phyloP scores from a whole-genome alignment of 306 rosid genomes.

The Quercus robur region DNA sequence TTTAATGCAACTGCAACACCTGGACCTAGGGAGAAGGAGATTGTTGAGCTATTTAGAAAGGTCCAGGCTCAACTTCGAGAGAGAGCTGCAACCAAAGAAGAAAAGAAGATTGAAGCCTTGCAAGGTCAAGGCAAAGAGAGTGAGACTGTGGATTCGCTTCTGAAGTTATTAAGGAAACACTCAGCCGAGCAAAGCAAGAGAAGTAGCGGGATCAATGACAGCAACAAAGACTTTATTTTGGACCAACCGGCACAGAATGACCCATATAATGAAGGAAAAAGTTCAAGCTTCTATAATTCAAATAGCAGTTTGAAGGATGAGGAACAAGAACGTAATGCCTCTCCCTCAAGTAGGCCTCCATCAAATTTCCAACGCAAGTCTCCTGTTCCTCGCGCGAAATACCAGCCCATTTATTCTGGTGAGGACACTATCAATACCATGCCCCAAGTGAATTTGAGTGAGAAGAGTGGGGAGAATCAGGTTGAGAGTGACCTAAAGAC shows the following conservation, averaged over 20 bases:
- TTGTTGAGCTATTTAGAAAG: conserved; percentile 87
- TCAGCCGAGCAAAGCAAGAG: conserved; percentile 76
- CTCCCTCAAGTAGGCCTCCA: conserved; percentile 51
- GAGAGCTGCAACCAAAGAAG: conserved; percentile 73
- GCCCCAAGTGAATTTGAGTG: conserved; percentile 32
- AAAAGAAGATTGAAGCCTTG: conserved; percentile 60
- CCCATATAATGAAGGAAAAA: conserved; percentile 37
- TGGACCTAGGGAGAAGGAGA: conserved; percentile 93
- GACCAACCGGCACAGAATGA: conserved; percentile 51
- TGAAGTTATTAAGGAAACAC: conserved; percentile 78
- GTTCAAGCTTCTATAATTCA: conserved; percentile 37
- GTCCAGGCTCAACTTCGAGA: conserved; percentile 90
- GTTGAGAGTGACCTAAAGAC: conserved; percentile 37
- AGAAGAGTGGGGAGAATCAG: conserved; percentile 28
- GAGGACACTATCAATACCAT: conserved; percentile 25
- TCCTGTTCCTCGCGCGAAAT: conserved; percentile 70
- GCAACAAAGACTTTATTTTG: conserved; percentile 34
- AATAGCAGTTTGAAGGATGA: conserved; percentile 44
- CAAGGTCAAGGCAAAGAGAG: conserved; percentile 60
- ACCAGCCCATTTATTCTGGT: conserved; percentile 48
- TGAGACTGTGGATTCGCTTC: conserved; percentile 86
- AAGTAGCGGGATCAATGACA: conserved; percentile 31
- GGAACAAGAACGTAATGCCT: conserved; percentile 39
- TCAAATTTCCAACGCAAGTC: conserved; percentile 85
- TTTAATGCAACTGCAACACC: conserved; percentile 74